Evolutionary conservation across 2,329 filamentous ascomycete genomes (phyloP).

Genomic region (Claviceps monticola): DNA sequence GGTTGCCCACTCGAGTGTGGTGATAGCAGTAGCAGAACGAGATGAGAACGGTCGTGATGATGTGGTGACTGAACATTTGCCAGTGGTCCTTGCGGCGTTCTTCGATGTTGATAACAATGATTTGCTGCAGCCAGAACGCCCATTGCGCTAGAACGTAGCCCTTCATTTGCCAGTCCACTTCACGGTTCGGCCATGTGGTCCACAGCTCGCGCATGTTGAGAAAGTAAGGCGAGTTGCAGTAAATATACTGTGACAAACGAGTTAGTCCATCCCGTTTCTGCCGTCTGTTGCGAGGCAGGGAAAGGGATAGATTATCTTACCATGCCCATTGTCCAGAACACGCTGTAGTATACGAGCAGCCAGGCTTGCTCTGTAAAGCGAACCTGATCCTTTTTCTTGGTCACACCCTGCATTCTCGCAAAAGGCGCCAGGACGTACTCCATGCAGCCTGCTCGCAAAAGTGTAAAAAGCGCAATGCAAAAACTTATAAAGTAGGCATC

Average conservation of each 20-base stretch:
- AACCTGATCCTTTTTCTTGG: conserved; percentile 59
- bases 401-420: conserved; percentile 57
- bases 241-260: conserved; percentile 50
- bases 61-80: conserved; percentile 95
- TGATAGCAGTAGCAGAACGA: conserved; percentile 75
- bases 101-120: conserved; percentile 89
- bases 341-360: conserved; percentile 69
- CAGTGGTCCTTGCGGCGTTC: conserved; percentile 86
- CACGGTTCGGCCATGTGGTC: conserved; percentile 70
- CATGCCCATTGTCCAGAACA: conserved; percentile 75
- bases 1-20: conserved; percentile 73
- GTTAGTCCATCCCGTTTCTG: not conserved
- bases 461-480: conserved; percentile 76
- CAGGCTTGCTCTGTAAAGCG: conserved; percentile 92
- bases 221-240: conserved; percentile 65
- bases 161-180: conserved; percentile 66
- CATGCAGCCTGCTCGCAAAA: conserved; percentile 69
- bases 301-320: conserved; percentile 33
- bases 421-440: conserved; percentile 76
- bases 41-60: conserved; percentile 75
- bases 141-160: conserved; percentile 83
- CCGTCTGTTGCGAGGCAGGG: not conserved
- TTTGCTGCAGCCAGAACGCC: conserved; percentile 88
- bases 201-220: conserved; percentile 67
- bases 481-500: conserved; percentile 66